Conservation (phyloP, 371 early-diverging fungal genomes). For the Dichotomocladium elegans region DNA sequence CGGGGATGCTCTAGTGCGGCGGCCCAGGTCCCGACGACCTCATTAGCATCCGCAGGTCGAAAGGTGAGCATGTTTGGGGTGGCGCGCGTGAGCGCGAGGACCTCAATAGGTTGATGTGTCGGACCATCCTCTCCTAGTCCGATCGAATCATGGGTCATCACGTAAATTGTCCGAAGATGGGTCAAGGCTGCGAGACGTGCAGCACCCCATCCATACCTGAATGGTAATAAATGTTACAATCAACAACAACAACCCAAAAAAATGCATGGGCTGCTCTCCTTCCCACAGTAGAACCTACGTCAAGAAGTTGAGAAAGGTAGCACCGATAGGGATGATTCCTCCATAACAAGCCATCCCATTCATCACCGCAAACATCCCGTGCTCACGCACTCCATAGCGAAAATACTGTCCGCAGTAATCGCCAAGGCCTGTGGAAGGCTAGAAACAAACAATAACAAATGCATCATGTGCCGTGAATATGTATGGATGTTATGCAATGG, state of each 20-base stretch:
- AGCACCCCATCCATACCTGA: slow-evolving; percentile 83
- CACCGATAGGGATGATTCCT: slow-evolving; percentile 85
- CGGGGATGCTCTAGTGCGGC: slow-evolving; percentile 65
- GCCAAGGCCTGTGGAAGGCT: slow-evolving; percentile 62
- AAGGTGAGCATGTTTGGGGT: slow-evolving; percentile 87
- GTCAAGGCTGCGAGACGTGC: slow-evolving; percentile 91
- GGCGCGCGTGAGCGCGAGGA: slow-evolving; percentile 87
- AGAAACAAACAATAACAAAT: neutral
- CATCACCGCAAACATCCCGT: slow-evolving; percentile 96
- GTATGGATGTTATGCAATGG: slow-evolving; percentile 80
- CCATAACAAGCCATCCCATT: slow-evolving; percentile 93
- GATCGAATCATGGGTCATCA: slow-evolving; percentile 99
- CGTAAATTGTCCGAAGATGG: slow-evolving; percentile 83
- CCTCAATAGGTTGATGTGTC: slow-evolving; percentile 99
- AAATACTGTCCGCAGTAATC: slow-evolving; percentile 87
- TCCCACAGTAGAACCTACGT: slow-evolving; percentile 58
- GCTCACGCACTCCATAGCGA: slow-evolving; percentile 98
- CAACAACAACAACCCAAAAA: too few relatives aligned
- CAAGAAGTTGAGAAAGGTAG: slow-evolving; percentile 98
- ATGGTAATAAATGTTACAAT: too few relatives aligned
- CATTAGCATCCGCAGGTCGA: slow-evolving; percentile 97
- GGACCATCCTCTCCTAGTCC: slow-evolving; percentile 99
- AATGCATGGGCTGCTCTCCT: too few relatives aligned
- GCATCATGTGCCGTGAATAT: neutral
- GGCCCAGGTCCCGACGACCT: slow-evolving; percentile 86